A percentile compares a stretch with the other conserved stretches of the same genome.
Evolutionary conservation across 2,329 filamentous ascomycete genomes (phyloP).

Genomic region (Botrytis tulipae): DNA sequence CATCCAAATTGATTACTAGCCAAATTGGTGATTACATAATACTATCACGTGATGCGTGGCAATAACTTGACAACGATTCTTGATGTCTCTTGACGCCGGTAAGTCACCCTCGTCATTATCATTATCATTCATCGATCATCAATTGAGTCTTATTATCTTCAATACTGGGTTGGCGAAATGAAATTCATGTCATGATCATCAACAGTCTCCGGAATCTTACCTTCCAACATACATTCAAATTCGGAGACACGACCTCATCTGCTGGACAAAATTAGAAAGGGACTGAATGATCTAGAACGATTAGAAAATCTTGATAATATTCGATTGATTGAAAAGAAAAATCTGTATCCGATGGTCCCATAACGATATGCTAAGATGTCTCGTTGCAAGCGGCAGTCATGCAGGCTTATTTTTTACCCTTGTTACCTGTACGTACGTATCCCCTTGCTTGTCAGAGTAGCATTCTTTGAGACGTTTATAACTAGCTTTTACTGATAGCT

Average conservation of each 20-base stretch:
- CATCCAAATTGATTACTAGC: not conserved
- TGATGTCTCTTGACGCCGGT: too few relatives aligned
- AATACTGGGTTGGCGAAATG: not conserved
- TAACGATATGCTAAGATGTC: not conserved
- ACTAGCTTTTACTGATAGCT: not conserved
- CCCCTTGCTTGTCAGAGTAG: conserved; percentile 10
- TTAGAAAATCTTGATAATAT: not conserved
- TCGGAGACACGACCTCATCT: not conserved
- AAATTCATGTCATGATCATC: not conserved
- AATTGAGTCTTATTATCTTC: not conserved
- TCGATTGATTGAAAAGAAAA: not conserved
- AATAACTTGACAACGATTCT: not conserved
- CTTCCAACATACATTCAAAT: not conserved
- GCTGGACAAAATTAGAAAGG: not conserved
- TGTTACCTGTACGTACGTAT: not conserved
- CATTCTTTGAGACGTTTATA: not conserved
- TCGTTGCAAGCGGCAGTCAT: not conserved
- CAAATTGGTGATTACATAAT: not conserved
- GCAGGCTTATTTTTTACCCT: not conserved
- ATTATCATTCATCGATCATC: not conserved
- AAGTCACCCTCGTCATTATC: not conserved
- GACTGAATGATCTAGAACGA: not conserved
- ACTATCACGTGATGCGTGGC: not conserved
- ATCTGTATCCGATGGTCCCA: not conserved
- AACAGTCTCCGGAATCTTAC: not conserved